Evolutionary conservation across 352 stramenopile genomes (phyloP), one percentile per base, ranked within the genome.

Genomic region (Phytophthora capsici): DNA sequence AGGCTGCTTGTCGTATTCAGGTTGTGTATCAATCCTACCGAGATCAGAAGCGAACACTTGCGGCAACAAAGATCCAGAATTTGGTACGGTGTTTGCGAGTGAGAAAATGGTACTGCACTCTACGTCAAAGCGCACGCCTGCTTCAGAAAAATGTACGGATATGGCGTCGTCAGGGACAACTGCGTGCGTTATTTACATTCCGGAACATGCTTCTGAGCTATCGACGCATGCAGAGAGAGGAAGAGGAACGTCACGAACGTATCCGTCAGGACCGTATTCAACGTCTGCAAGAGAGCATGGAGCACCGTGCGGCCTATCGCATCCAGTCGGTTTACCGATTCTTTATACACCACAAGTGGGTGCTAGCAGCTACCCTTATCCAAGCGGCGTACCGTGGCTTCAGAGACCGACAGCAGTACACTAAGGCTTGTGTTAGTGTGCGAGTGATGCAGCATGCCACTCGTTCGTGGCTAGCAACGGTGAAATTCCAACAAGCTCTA

Each of bases 121-220:
- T 66, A 22, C 51, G 64, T 36, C 30, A n/a, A 0, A 68, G 74
- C 38, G 48, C 51, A 13, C 51, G 47, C 19, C 19, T 72, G 28
- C 47, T 86, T 14, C 78, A 86, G 63, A 66, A 57, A 9, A 85
- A 78, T 38, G 48, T 78, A 6, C 76, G 71, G 2, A 53, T 69
- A 47, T 81, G 77, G 74, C 78, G 76, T 20, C 71, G 71, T 40
- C 69, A 70, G 25, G 48, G 32, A 54, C 75, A 84, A 19, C 46
- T 85, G 16, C 37, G 25, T 10, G 75, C 53, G 3, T 45, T 88
- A 19, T 19, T 75, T 19, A 37, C 20, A 30, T 88, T 88, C 36
- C 63, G 57, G 17, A 43, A 34, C 13, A 66, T 77, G 68, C 61
- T 85, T 1, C 26, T 69, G 20, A 10, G 28, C 19, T 82, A 78